Percentiles rank a stretch among this genome's conserved stretches.
phyloP scores from a whole-genome alignment of 2,329 filamentous ascomycete species.

The Laburnicola sp. region DNA sequence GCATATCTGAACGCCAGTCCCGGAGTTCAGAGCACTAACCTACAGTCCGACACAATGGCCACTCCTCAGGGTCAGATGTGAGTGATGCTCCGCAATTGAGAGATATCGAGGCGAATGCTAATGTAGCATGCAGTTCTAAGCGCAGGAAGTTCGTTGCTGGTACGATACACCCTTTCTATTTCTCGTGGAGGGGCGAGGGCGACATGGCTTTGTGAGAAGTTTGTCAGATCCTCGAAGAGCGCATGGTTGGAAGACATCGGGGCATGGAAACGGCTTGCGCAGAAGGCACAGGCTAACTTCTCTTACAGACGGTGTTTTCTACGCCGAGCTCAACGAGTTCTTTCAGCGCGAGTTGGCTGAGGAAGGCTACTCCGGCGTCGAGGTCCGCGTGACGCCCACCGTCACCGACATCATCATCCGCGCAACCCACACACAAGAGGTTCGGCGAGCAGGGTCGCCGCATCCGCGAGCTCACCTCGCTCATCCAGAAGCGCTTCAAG shows the following conservation, averaged over 20 bases:
- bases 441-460: conserved; percentile 98
- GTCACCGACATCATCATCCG: conserved; percentile 99
- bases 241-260: conserved; percentile 11
- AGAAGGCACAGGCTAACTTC: conserved; percentile 31
- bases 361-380: conserved; percentile 99
- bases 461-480: conserved; percentile 99
- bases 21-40: conserved; percentile 42
- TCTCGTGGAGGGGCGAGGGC: conserved; percentile 11
- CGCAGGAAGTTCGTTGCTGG: conserved; percentile 69
- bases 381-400: conserved; percentile 99
- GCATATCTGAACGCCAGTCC: conserved; percentile 38
- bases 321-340: conserved; percentile 99
- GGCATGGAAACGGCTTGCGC: conserved; percentile 12
- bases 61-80: conserved; percentile 48
- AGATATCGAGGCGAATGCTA: conserved; percentile 22
- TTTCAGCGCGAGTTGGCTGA: conserved; percentile 99
- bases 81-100: conserved; percentile 22
- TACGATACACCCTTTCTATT: conserved; percentile 37
- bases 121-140: conserved; percentile 68
- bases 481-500: conserved; percentile 99
- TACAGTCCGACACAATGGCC: conserved; percentile 46
- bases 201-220: conserved; percentile 57
- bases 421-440: conserved; percentile 99
- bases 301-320: conserved; percentile 90
- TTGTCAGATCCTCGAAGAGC: conserved; percentile 2